A percentile compares a stretch with the other conserved stretches of the same genome.
phyloP scores from a whole-genome alignment of 768 basidiomycete genomes.

The Boletus rubropictus region DNA sequence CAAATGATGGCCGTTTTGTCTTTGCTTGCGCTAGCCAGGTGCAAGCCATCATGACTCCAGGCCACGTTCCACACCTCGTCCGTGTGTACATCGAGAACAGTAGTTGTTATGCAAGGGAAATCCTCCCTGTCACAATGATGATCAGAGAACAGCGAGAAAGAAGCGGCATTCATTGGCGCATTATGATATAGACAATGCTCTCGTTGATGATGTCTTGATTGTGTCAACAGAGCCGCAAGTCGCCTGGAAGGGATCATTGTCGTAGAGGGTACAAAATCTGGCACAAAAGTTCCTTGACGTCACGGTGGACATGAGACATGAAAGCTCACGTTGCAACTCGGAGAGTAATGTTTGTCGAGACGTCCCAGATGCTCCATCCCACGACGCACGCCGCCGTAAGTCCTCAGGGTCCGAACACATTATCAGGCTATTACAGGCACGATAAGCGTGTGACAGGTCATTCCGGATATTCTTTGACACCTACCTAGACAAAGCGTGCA shows the following conservation, averaged over 20 bases:
- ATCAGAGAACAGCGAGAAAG: constrained; percentile 83
- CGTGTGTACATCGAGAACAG: constrained; percentile 76
- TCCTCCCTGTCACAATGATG: constrained; percentile 73
- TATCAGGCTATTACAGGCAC: constrained; percentile 54
- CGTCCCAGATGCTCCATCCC: constrained; percentile 82
- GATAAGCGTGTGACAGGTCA: constrained; percentile 14
- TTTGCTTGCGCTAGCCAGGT: constrained; percentile 82
- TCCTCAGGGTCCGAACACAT: constrained; percentile 90
- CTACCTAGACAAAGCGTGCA: constrained; percentile 87
- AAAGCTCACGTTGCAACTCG: constrained; percentile 69
- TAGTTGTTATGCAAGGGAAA: constrained; percentile 84
- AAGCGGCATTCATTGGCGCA: constrained; percentile 45
- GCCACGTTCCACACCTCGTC: constrained; percentile 96
- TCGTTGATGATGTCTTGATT: constrained; percentile 78
- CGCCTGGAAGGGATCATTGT: constrained; percentile 92
- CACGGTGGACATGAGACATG: neutral
- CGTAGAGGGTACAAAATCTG: constrained; percentile 85
- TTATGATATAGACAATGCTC: constrained; percentile 86
- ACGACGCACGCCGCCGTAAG: constrained; percentile 69
- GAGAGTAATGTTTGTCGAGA: constrained; percentile 75
- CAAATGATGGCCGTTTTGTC: constrained; percentile 89
- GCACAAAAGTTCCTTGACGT: neutral
- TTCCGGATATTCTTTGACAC: constrained; percentile 17
- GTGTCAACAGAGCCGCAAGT: constrained; percentile 76
- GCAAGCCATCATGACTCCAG: constrained; percentile 88